Conservation (phyloP, 371 early-diverging fungal species). For the Blakeslea trispora region DNA sequence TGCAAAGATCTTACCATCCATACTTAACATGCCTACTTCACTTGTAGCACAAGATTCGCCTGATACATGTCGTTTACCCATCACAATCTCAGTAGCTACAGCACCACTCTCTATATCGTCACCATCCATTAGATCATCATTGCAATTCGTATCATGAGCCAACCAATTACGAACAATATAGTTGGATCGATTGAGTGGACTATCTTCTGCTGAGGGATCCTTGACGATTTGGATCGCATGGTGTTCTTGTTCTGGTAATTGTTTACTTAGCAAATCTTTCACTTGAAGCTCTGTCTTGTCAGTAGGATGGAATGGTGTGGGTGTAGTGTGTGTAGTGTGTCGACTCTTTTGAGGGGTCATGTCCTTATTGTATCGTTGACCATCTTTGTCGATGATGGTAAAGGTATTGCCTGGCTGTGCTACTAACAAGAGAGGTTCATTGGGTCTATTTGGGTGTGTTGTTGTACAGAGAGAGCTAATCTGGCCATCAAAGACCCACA, state of each 20-base stretch:
- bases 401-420: conserved; percentile 68
- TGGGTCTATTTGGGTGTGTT: conserved; percentile 39
- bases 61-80: conserved; percentile 43
- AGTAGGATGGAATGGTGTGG: background rate
- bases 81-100: conserved; percentile 62
- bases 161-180: conserved; percentile 50
- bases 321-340: background rate
- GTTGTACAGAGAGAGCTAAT: conserved; percentile 47
- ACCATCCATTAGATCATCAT: conserved; percentile 31
- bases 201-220: conserved; percentile 1
- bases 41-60: conserved; percentile 25
- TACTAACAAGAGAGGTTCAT: conserved; percentile 54
- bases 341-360: conserved; percentile 40
- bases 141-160: conserved; percentile 30
- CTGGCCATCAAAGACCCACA: conserved; percentile 67
- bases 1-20: conserved; percentile 69
- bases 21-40: conserved; percentile 61
- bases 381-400: conserved; percentile 58
- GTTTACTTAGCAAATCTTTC: background rate
- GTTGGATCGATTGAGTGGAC: conserved; percentile 31
- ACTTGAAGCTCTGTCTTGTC: background rate
- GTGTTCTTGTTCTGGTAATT: conserved; percentile 2
- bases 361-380: conserved; percentile 53
- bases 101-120: conserved; percentile 39
- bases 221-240: conserved; percentile 2